Conservation (phyloP, 2,329 filamentous ascomycete species). For the Penicillium sp. region DNA sequence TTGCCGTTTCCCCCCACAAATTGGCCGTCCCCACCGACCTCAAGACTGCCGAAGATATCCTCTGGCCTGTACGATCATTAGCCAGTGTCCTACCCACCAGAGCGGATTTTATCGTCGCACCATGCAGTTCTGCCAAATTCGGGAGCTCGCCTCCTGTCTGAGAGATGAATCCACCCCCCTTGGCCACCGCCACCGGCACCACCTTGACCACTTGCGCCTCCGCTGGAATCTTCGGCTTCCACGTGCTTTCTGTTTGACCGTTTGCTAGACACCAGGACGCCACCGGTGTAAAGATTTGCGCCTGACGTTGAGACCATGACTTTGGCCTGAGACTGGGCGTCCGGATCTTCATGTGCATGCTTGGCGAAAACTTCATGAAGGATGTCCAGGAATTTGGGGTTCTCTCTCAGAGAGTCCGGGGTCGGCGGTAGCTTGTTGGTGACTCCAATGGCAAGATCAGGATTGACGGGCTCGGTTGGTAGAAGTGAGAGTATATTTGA, state of each 20-base stretch:
- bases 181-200: slow-evolving; percentile 53
- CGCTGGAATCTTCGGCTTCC: slow-evolving; percentile 42
- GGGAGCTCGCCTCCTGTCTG: slow-evolving; percentile 53
- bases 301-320: slow-evolving; percentile 56
- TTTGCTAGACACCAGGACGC: slow-evolving; percentile 41
- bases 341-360: slow-evolving; percentile 51
- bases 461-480: slow-evolving; percentile 48
- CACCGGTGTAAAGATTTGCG: slow-evolving; percentile 48
- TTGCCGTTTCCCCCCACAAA: slow-evolving; percentile 52
- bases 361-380: slow-evolving; percentile 51
- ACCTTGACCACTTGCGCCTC: slow-evolving; percentile 54
- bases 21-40: slow-evolving; percentile 53
- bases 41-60: slow-evolving; percentile 60
- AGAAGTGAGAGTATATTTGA: slow-evolving; percentile 52
- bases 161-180: slow-evolving; percentile 60
- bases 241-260: slow-evolving; percentile 31
- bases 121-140: slow-evolving; percentile 60
- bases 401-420: slow-evolving; percentile 51
- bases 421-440: slow-evolving; percentile 52
- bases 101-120: slow-evolving; percentile 21
- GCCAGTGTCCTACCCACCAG: background rate
- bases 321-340: slow-evolving; percentile 53
- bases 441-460: slow-evolving; percentile 50
- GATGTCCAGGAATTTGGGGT: slow-evolving; percentile 51
- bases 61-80: slow-evolving; percentile 44